Conservation (phyloP, 768 basidiomycete species). For the Boletus fagicola region DNA sequence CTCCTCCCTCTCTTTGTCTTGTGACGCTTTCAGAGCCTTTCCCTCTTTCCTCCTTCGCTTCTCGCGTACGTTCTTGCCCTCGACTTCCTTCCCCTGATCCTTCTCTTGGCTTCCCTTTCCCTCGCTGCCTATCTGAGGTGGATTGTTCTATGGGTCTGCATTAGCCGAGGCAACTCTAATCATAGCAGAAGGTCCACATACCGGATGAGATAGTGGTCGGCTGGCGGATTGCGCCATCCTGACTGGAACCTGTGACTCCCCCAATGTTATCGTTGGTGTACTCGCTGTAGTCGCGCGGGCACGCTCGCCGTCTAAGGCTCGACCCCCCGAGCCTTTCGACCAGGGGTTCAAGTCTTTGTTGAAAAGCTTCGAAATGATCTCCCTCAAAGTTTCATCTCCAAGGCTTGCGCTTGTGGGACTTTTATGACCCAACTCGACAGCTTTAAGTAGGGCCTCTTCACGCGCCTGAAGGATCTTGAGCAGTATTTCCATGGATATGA, state of each 20-base stretch:
- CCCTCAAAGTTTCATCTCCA: conserved; percentile 29
- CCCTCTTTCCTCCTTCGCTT: neutral
- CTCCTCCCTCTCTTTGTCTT: neutral
- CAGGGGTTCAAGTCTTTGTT: conserved; percentile 1
- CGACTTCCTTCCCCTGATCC: neutral
- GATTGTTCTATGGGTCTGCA: neutral
- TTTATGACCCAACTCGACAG: conserved; percentile 27
- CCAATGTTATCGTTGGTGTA: conserved; percentile 1
- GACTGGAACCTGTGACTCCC: conserved; percentile 11
- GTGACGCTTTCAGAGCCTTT: no score
- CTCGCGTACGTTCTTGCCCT: neutral
- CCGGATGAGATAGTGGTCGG: neutral
- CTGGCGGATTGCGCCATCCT: neutral
- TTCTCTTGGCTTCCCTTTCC: neutral
- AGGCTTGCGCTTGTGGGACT: conserved; percentile 35
- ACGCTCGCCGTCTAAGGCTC: conserved; percentile 9
- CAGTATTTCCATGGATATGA: conserved; percentile 54
- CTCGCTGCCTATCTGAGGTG: neutral
- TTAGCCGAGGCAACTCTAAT: neutral
- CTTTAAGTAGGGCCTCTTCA: conserved; percentile 44
- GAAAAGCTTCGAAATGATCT: conserved; percentile 36
- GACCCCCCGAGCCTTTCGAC: conserved; percentile 18
- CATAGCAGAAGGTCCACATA: neutral
- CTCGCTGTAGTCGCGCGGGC: neutral
- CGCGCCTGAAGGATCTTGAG: conserved; percentile 54